Percentiles rank a stretch among this genome's conserved stretches.
These are phyloP conservation scores for Boletus rubescentipes DNA, from an alignment of 768 basidiomycete genomes.

Conservation along the genomic window DNA sequence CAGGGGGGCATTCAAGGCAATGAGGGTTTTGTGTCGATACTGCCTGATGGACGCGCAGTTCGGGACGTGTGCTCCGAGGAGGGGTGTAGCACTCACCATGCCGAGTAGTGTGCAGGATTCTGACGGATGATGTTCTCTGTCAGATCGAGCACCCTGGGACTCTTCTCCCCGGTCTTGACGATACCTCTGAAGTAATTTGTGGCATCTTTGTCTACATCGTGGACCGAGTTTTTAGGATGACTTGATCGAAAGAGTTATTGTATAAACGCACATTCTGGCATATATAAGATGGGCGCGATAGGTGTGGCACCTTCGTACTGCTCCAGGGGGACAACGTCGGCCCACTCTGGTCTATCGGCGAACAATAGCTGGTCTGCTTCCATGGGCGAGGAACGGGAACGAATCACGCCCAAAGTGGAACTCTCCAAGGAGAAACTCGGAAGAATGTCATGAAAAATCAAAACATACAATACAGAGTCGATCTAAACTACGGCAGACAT, in stretches of 20 bases:
- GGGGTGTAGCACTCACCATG: slow-evolving; percentile 62
- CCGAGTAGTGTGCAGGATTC: slow-evolving; percentile 96
- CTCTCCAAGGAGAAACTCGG: background rate
- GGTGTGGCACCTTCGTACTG: slow-evolving; percentile 81
- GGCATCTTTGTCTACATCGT: slow-evolving; percentile 77
- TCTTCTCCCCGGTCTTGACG: slow-evolving; percentile 74
- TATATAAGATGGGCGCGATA: slow-evolving; percentile 91
- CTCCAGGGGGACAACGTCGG: slow-evolving; percentile 71
- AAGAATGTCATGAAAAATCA: background rate
- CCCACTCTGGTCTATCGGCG: slow-evolving; percentile 70
- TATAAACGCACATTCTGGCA: slow-evolving; percentile 70
- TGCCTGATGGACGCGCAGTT: slow-evolving; percentile 57
- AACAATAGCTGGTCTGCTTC: slow-evolving; percentile 40
- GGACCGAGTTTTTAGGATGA: slow-evolving; percentile 6
- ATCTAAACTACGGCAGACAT: slow-evolving; percentile 23
- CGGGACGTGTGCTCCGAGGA: background rate
- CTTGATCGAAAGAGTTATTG: background rate
- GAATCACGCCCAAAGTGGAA: background rate
- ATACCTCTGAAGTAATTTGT: slow-evolving; percentile 91
- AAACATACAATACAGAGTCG: slow-evolving; percentile 22
- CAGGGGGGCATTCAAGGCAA: slow-evolving; percentile 65
- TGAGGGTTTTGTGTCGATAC: slow-evolving; percentile 86
- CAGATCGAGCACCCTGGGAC: slow-evolving; percentile 75
- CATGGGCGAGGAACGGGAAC: background rate
- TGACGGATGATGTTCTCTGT: slow-evolving; percentile 86